A percentile compares a stretch with the other conserved stretches of the same genome.
These are phyloP conservation scores for Arthrobotrys sphaeroides DNA, from an alignment of 2,329 filamentous ascomycete species.

Conservation along the genomic window DNA sequence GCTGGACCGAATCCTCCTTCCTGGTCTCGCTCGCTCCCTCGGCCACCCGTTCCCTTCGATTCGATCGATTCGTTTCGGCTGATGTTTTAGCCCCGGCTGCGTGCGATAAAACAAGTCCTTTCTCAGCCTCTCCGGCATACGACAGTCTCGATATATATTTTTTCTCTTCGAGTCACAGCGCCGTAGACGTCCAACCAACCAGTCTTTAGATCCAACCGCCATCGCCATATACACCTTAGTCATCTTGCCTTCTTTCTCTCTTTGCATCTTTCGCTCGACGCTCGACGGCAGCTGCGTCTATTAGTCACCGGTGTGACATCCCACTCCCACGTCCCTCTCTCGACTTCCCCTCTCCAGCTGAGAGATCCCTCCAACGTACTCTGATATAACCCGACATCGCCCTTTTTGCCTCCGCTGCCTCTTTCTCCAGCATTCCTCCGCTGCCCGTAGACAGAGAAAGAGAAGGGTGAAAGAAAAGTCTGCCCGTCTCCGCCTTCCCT, in stretches of 20 bases:
- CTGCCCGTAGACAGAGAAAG: background rate
- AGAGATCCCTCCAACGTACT: background rate
- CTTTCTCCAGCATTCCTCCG: background rate
- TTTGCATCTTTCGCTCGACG: background rate
- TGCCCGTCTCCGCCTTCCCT: constrained; percentile 17
- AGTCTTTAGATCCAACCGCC: background rate
- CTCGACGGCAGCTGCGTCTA: background rate
- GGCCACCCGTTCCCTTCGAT: constrained; percentile 9
- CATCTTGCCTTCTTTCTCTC: background rate
- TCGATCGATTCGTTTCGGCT: constrained; percentile 14
- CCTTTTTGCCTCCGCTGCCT: background rate
- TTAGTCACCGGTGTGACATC: constrained; percentile 14
- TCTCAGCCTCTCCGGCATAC: constrained; percentile 2
- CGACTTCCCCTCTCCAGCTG: constrained; percentile 2
- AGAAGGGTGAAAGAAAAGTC: too few relatives aligned
- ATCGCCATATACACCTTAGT: background rate
- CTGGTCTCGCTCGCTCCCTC: constrained; percentile 3
- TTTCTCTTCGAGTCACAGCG: background rate
- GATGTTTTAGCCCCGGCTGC: background rate
- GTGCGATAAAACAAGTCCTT: background rate
- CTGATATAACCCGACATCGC: background rate
- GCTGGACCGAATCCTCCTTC: background rate
- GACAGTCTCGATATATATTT: background rate
- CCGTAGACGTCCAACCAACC: background rate
- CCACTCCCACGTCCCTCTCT: background rate